Evolutionary conservation across 1,139 yeast genomes (phyloP).

Genomic region (Hemisphaericaspora subhashii): DNA sequence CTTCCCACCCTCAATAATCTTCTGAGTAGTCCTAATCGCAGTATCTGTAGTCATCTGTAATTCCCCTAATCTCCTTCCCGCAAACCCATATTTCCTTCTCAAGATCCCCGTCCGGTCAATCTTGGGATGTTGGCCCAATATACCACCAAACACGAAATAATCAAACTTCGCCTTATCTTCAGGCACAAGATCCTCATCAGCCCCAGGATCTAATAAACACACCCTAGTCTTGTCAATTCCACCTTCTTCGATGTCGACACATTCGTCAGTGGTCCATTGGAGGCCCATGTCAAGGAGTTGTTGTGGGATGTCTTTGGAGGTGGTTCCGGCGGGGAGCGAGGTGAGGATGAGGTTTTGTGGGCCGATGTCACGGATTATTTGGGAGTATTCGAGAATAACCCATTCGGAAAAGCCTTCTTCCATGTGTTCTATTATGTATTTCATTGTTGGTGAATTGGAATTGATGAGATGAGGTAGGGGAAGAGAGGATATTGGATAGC

Average conservation of each 20-base stretch:
- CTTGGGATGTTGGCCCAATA: conserved; percentile 95
- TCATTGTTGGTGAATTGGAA: conserved; percentile 46
- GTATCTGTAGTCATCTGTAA: conserved; percentile 98
- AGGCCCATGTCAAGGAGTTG: conserved; percentile 62
- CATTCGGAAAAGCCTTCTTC: conserved; percentile 95
- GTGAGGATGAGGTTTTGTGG: conserved; percentile 70
- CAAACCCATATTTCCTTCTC: conserved; percentile 73
- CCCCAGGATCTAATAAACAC: conserved; percentile 88
- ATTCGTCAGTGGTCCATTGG: conserved; percentile 80
- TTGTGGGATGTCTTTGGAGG: conserved; percentile 64
- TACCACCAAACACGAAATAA: conserved; percentile 94
- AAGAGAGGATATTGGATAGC: not conserved
- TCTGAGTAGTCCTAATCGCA: conserved; percentile 86
- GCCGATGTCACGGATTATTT: conserved; percentile 82
- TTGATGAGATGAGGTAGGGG: not conserved
- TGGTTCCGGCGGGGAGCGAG: conserved; percentile 67
- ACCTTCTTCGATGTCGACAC: conserved; percentile 49
- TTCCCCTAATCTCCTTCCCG: conserved; percentile 80
- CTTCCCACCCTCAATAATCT: conserved; percentile 58
- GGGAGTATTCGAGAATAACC: conserved; percentile 86
- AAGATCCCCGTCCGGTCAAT: conserved; percentile 92
- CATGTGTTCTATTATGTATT: conserved; percentile 95
- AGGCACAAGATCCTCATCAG: conserved; percentile 70
- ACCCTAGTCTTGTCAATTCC: conserved; percentile 53
- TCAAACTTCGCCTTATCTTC: conserved; percentile 66